These are phyloP conservation scores for Colletotrichum salicis DNA, from an alignment of 2,329 filamentous ascomycete species.

Conservation along the genomic window DNA sequence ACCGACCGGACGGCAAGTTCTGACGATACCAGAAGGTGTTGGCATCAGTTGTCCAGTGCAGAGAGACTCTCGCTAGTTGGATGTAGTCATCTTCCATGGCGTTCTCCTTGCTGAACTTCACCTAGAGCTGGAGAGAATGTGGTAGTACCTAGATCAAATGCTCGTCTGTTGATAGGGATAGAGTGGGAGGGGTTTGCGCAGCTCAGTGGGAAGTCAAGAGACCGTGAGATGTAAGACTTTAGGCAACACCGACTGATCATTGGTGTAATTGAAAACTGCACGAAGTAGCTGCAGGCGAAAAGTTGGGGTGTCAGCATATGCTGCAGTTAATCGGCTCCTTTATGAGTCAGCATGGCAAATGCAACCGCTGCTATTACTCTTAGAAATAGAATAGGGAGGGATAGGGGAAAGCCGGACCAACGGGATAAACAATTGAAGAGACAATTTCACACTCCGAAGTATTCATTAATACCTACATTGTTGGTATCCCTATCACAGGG, in stretches of 20 bases:
- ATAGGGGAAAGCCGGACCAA: not conserved
- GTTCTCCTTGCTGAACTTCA: not conserved
- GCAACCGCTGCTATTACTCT: not conserved
- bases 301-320: not conserved
- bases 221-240: not conserved
- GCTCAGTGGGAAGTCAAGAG: not conserved
- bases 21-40: slow-evolving; percentile 43
- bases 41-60: slow-evolving; percentile 39
- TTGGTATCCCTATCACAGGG: no score
- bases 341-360: not conserved
- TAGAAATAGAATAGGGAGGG: not conserved
- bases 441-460: not conserved
- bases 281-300: not conserved
- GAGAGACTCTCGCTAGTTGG: slow-evolving; percentile 29
- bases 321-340: not conserved
- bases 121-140: not conserved
- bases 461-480: not conserved
- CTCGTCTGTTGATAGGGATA: not conserved
- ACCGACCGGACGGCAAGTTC: slow-evolving; percentile 19
- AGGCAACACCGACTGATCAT: not conserved
- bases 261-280: not conserved
- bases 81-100: slow-evolving; percentile 15
- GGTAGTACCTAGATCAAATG: not conserved
- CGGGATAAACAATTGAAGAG: not conserved
- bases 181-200: not conserved